Evolutionary conservation across 192 early-diverging fungal genomes (phyloP), one percentile per base, ranked within the genome.

Genomic region (Backusella mclennaniae): DNA sequence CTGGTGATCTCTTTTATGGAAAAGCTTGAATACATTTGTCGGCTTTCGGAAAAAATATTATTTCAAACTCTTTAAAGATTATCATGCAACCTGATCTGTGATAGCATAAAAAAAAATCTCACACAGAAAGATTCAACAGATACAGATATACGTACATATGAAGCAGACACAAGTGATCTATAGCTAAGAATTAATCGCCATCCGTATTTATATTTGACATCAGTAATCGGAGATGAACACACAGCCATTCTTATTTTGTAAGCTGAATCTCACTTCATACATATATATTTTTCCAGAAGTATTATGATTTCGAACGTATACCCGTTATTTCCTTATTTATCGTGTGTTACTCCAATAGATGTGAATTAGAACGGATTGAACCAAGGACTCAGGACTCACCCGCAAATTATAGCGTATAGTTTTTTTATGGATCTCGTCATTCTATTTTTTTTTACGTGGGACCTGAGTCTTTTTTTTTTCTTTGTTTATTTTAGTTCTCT

Each of bases 21-120:
- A 49, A 49, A 49, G 46, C 19, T 15, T 49, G 19, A 49, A 49
- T 12, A 63, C 21, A 29, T 29, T 23, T 63, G 21, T 63, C 56
- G 56, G 56, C 56, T 63, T 63, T 63, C 56, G 23, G 56, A 63
- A 63, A 38, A 63, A 63, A 26, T 63, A 63, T 26, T 9, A 5
- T 29, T 63, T 29, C 56, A 63, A 14, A 14, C 23, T 63, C 11
- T 59, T 63, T 29, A 23, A 63, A 63, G 5, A 63, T 29, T 63
- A 63, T 63, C 56, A 63, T 63, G 56, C 56, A 63, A 63, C 56
- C 56, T 63, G 56, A 63, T 63, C 26, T 63, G 56, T 63, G 26
- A 26, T 63, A 63, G n/a, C 11, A 29, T 29, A 59, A 14, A 63
- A 63, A 59, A 63, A 63, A 63, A 26, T 29, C 56, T 23, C 56